These are phyloP conservation scores for Gaultheria prostrata DNA, from an alignment of 148 eudicot genomes.

Conservation along the genomic window DNA sequence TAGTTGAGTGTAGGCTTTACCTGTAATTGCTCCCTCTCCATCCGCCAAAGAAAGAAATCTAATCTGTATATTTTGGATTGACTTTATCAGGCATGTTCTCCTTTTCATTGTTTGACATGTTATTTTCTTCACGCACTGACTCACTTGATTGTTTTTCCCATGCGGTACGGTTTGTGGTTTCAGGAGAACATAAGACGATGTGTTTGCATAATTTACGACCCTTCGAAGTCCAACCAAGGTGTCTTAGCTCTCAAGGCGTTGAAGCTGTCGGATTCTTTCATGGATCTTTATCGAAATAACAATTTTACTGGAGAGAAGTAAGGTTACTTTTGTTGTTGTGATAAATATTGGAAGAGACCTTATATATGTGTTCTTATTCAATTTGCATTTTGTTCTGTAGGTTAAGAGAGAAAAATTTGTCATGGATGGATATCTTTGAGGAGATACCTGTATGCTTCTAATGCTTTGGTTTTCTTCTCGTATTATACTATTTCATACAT, in stretches of 20 bases:
- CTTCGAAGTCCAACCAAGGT: conserved; percentile 94
- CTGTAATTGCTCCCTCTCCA: background rate
- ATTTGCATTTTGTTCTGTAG: conserved; percentile 33
- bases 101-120: background rate
- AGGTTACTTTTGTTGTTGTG: conserved; percentile 18
- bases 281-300: conserved; percentile 85
- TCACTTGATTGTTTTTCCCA: background rate
- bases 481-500: background rate
- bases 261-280: conserved; percentile 93
- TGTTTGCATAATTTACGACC: conserved; percentile 97
- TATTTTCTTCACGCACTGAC: background rate
- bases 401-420: conserved; percentile 91
- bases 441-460: conserved; percentile 81
- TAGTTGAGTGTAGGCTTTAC: background rate
- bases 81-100: background rate
- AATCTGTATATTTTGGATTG: background rate
- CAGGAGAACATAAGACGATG: conserved; percentile 96
- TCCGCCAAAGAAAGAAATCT: background rate
- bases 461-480: background rate
- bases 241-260: conserved; percentile 85
- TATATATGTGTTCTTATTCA: background rate
- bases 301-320: conserved; percentile 94
- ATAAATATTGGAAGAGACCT: background rate
- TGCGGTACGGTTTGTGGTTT: conserved; percentile 25
- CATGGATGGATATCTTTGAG: conserved; percentile 97